Conservation (phyloP, 305 asterid genomes). For the Fraxinus sp. region DNA sequence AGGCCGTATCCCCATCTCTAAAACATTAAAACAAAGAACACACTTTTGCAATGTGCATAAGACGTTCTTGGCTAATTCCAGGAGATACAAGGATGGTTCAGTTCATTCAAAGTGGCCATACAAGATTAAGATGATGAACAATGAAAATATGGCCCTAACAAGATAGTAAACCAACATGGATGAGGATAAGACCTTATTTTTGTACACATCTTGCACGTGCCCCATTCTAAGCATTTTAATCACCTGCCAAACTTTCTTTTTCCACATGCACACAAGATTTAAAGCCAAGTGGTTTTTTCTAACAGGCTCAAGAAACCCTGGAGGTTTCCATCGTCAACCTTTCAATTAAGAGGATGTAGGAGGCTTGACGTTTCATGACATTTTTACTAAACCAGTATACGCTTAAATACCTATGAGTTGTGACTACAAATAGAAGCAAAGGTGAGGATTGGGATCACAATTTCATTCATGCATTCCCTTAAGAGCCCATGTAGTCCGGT, state of each 20-base stretch:
- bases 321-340: neutral
- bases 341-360: neutral
- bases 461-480: neutral
- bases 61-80: neutral
- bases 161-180: neutral
- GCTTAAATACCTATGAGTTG: neutral
- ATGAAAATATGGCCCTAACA: neutral
- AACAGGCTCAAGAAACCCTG: neutral
- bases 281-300: neutral
- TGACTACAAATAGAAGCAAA: neutral
- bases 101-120: neutral
- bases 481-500: constrained; percentile 1
- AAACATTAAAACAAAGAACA: neutral
- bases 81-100: neutral
- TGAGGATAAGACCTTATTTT: neutral
- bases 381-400: neutral
- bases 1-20: neutral
- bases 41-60: neutral
- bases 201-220: neutral
- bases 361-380: neutral
- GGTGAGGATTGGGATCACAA: neutral
- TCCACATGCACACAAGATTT: neutral
- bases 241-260: neutral
- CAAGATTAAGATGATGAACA: neutral
- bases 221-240: neutral